Evolutionary conservation across 495 filamentous ascomycete genomes (phyloP).

Genomic region (Hypoxylon fragiforme): DNA sequence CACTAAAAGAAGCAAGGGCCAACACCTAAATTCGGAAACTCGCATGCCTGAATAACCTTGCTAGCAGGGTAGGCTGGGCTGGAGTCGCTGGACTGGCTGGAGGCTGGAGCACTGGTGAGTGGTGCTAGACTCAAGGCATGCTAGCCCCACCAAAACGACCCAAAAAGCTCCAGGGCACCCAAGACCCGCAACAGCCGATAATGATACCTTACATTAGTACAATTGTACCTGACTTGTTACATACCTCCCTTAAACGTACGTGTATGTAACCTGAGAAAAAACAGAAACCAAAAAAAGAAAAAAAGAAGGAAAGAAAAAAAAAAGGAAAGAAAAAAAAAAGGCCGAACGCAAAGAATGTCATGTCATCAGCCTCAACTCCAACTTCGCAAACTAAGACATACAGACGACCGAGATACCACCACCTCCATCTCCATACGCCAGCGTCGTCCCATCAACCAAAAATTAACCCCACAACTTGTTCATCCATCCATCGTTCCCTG

Average conservation of each 20-base stretch:
- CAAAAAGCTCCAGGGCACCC: slow-evolving; percentile 23
- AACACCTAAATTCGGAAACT: slow-evolving; percentile 29
- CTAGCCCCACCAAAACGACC: slow-evolving; percentile 15
- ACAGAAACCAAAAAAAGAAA: too few relatives aligned
- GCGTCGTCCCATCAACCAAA: neutral
- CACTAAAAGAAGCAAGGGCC: slow-evolving; percentile 23
- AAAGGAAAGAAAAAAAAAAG: neutral
- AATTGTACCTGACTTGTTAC: too few relatives aligned
- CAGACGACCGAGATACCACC: slow-evolving; percentile 20
- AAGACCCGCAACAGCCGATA: slow-evolving; percentile 27
- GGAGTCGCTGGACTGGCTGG: too few relatives aligned
- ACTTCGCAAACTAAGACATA: slow-evolving; percentile 34
- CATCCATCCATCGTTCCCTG: neutral
- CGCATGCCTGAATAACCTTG: too few relatives aligned
- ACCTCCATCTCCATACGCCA: neutral
- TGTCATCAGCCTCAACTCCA: slow-evolving; percentile 34
- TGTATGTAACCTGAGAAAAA: too few relatives aligned
- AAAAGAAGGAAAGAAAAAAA: too few relatives aligned
- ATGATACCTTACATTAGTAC: too few relatives aligned
- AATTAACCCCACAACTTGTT: neutral
- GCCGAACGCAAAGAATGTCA: slow-evolving; percentile 15
- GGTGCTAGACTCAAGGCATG: too few relatives aligned
- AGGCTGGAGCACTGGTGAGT: too few relatives aligned
- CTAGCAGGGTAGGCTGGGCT: too few relatives aligned
- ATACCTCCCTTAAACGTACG: too few relatives aligned